A percentile compares a stretch with the other conserved stretches of the same genome.
phyloP scores from a whole-genome alignment of 106 monocot genomes.

The Triglochin maritima region DNA sequence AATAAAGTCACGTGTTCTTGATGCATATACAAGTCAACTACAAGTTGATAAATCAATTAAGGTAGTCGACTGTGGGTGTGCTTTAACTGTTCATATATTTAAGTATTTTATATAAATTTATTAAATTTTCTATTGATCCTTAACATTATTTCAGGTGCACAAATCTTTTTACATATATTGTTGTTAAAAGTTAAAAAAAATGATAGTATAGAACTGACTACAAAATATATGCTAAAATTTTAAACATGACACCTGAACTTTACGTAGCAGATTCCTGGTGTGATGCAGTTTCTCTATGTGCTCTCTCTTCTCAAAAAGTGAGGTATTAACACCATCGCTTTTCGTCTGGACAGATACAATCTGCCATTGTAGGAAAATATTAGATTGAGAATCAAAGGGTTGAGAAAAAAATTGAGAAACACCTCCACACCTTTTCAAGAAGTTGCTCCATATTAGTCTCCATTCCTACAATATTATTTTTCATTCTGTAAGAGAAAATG shows the following conservation, averaged over 20 bases:
- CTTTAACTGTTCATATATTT: no score
- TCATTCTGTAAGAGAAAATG: conserved; percentile 53
- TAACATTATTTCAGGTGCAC: no score
- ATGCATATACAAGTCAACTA: no score
- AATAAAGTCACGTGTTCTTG: no score
- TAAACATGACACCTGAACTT: conserved; percentile 68
- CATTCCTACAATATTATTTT: conserved; percentile 92
- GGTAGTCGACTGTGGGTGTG: no score
- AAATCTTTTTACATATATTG: not conserved
- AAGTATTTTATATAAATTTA: no score
- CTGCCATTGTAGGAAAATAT: conserved; percentile 26
- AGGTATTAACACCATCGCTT: conserved; percentile 81
- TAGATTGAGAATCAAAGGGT: not conserved
- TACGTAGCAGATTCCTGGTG: conserved; percentile 75
- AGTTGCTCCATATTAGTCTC: conserved; percentile 95
- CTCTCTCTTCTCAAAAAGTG: conserved; percentile 91
- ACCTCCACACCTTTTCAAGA: conserved; percentile 61
- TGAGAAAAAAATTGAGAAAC: not conserved
- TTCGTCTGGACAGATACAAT: conserved; percentile 89
- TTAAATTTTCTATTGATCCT: no score
- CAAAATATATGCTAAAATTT: not conserved
- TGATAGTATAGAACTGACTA: not conserved
- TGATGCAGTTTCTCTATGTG: conserved; percentile 90
- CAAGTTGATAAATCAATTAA: no score
- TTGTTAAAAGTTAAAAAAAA: not conserved